These are phyloP conservation scores for Guillardia theta DNA, from an alignment of 78 protist genomes.

Conservation along the genomic window DNA sequence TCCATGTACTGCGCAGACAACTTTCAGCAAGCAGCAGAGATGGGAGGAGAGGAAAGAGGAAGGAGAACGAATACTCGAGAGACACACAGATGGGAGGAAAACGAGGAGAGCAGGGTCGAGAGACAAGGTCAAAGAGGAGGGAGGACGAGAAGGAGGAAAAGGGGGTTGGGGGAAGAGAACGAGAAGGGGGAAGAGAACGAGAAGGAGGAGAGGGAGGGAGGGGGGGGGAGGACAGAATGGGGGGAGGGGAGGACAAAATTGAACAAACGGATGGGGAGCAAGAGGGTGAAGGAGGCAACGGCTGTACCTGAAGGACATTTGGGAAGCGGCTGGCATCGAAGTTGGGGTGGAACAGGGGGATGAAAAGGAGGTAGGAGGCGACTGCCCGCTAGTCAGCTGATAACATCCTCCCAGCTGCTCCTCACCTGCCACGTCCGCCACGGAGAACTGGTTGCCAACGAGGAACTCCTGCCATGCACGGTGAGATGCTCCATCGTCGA, in stretches of 20 bases:
- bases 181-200: background rate
- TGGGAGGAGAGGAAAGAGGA: background rate
- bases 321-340: constrained; percentile 1
- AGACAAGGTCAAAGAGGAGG: too few relatives aligned
- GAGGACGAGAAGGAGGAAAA: background rate
- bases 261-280: background rate
- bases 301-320: background rate
- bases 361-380: constrained; percentile 10
- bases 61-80: background rate
- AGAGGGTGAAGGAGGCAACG: background rate
- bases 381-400: too few relatives aligned
- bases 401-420: too few relatives aligned
- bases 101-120: too few relatives aligned
- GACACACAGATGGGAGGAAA: too few relatives aligned
- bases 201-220: background rate
- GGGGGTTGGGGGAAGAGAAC: background rate
- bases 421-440: constrained; percentile 34
- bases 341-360: constrained; percentile 35
- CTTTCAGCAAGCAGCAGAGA: background rate
- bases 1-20: background rate
- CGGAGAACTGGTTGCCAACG: constrained; percentile 15
- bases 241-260: background rate
- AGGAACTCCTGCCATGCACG: too few relatives aligned
- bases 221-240: background rate
- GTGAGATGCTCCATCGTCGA: too few relatives aligned